Base-by-base conservation (phyloP, 2,329 filamentous ascomycete genomes). In the Alternaria arbusti region DNA sequence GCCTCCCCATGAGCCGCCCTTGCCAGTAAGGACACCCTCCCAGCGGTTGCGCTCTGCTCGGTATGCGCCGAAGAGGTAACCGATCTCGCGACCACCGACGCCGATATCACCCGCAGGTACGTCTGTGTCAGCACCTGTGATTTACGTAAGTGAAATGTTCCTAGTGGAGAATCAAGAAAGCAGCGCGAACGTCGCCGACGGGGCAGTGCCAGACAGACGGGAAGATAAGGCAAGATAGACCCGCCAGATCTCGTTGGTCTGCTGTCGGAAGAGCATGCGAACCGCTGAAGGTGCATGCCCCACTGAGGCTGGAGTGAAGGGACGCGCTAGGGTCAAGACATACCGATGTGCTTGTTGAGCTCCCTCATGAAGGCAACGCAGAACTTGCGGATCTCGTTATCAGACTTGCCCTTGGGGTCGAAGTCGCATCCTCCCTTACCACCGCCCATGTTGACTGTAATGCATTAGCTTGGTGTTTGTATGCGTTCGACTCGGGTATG, bases 391-490 rank as follows among this genome's bases (percentile, higher is more conserved):
- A 98, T 98, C 88, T 98, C 96, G 81, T 89, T 92, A 84, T 99
- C 94, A 59, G 91, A 92, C 89, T 97, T 98, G 86, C 94, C 94
- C 89, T 98, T 99, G 82, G 96, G 96, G 84, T 98, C 94, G 82
- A 99, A 98, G 86, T 98, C 96, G 81, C 95, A 91, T 78, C 96
- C 96, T 84, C 96, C 96, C 87, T 98, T 98, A 79, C 92, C 96
- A 85, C 96, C 96, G 71, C 96, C 96, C 90, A 99, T 97, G 85
- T 89, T 93, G 78, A 96, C 89, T 92, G 59, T 23, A 13, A n/a
- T 45, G 32, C 28, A 30, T 73, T 65, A 73, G 67, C 28, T 25
- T 57, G 9, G 13, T 28, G 26, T 30, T 20, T 32, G 4, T 11
- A 12, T 20, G 9, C 11, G 15, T 5, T 50, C 12, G 36, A n/a